Base-by-base conservation (phyloP, 176 grass and related monocot genomes). In the Secale cereale region DNA sequence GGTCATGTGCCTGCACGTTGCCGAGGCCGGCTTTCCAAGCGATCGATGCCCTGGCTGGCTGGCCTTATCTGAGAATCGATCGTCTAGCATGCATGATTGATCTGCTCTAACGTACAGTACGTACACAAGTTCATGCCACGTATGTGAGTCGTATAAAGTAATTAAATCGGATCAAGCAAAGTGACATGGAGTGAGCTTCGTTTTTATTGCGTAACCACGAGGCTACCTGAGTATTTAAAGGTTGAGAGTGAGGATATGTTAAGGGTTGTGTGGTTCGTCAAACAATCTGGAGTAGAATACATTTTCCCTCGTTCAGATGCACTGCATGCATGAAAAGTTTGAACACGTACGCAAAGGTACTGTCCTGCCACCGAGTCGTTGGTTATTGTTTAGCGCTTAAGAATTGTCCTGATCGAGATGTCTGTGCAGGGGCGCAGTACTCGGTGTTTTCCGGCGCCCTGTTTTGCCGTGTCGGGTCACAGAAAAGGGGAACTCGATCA, bases 1-100 rank as follows among this genome's bases (percentile, higher is more conserved):
- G 9, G 29, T 83, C 89, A 91, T 84, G 89, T 87, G 81, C 68
- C 7, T 36, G 76, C 89, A 91, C 68, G 89, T 87, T 84, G 31
- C 59, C 22, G 19, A 41, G 10, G 17, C 37, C 68, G 26, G 60
- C 69, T 84, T 87, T 91, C 12, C 76, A 84, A 76, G 80, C 68
- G 57, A 75, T 33, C 76, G 59, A 75, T 27, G 36, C 77, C 57
- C 57, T 59, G 1, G 16, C 15, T 50, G 13, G 48, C 45, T 79
- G 89, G 48, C 69, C 89, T 77, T 81, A 76, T 91, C 76, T 81
- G 37, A 87, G n/a, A 64, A 54, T 79, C 80, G 67, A 87, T 19
- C 19, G 1, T 22, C 19, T 57, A 22, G 19, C 52, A 43, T 12
- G 79, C 56, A 17, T 68, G 27, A 7, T 46, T 46, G 33, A 10